These are phyloP conservation scores for Ananas comosus DNA, from an alignment of 176 grass and related monocot genomes.

Conservation along the genomic window DNA sequence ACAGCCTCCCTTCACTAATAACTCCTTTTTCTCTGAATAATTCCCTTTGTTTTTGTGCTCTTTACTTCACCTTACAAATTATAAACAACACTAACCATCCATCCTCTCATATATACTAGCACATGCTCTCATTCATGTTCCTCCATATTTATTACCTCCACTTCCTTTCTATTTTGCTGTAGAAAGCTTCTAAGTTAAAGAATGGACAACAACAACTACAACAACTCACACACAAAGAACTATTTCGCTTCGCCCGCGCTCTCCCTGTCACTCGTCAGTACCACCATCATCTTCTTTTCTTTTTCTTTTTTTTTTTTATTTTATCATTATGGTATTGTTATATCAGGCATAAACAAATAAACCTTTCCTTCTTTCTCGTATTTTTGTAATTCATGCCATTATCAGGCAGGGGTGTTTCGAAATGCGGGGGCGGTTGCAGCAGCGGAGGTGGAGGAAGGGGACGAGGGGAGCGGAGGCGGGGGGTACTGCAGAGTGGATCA, in stretches of 20 bases:
- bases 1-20: constrained; percentile 28
- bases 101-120: background rate
- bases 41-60: constrained; percentile 50
- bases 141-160: constrained; percentile 2
- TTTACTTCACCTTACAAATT: constrained; percentile 38
- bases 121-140: background rate
- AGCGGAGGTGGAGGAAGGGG: constrained; percentile 31
- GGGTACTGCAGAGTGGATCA: background rate
- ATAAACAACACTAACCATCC: background rate
- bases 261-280: constrained; percentile 74
- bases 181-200: constrained; percentile 6
- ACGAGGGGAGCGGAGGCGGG: constrained; percentile 21
- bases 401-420: constrained; percentile 59
- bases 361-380: background rate
- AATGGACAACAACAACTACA: constrained; percentile 42
- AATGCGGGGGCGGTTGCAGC: constrained; percentile 19
- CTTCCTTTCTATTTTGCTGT: constrained; percentile 6
- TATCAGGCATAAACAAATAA: background rate
- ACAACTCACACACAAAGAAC: constrained; percentile 39
- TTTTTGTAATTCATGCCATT: background rate
- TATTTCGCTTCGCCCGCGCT: constrained; percentile 72
- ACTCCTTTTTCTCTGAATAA: constrained; percentile 23
- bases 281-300: background rate
- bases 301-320: background rate
- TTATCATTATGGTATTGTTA: background rate